Evolutionary conservation across 306 rosid species (phyloP).

Genomic region (Spatholobus suberectus): DNA sequence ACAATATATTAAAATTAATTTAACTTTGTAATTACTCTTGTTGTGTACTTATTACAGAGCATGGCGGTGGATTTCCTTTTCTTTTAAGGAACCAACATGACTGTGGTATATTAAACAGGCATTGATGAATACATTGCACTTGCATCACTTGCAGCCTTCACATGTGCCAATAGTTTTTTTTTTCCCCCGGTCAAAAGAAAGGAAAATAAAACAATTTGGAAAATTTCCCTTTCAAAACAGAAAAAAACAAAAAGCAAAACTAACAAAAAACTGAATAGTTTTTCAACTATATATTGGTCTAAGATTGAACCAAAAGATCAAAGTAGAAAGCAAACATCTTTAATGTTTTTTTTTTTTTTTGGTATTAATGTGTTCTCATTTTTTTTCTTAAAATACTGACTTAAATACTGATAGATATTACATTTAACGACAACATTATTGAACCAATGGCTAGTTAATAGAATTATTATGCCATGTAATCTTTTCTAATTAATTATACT

Average conservation of each 20-base stretch:
- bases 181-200: neutral
- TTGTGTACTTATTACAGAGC: constrained; percentile 8
- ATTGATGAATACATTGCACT: constrained; percentile 16
- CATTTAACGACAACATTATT: neutral
- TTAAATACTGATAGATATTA: neutral
- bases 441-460: neutral
- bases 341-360: too few species aligned
- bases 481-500: neutral
- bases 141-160: neutral
- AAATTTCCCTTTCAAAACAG: neutral
- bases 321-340: neutral
- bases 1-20: neutral
- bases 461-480: neutral
- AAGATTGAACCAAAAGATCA: neutral
- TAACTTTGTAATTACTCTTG: neutral
- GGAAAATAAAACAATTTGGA: neutral
- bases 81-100: neutral
- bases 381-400: neutral
- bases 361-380: too few species aligned
- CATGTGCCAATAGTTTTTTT: neutral
- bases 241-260: neutral
- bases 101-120: neutral
- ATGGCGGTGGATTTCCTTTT: neutral
- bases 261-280: neutral
- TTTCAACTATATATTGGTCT: neutral